Base-by-base conservation (phyloP, 2,329 filamentous ascomycete genomes). In the Claviceps sorghi region DNA sequence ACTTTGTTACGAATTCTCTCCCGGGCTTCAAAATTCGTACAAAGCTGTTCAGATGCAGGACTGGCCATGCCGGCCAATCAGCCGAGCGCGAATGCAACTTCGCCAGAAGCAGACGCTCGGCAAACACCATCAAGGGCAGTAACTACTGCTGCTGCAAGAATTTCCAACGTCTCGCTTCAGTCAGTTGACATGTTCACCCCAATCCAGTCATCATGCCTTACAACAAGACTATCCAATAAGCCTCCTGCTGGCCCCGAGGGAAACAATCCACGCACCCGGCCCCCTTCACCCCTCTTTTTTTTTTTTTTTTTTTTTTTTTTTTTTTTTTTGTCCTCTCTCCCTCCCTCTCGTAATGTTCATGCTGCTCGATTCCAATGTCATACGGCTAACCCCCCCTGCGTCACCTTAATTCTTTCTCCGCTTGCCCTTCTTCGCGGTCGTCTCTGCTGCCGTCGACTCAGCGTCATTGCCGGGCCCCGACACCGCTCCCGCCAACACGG, bases 351-450 rank as follows among this genome's bases (percentile, higher is more conserved):
- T 22, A 21, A 42, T 5, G 5, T 11, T 11, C 40, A 13, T 43
- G 4, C 21, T 42, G n/a, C 17, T 10, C 34, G 4, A 48, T 3
- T 48, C 13, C 30, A 29, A 7, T 21, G 2, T 26, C 17, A 10
- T 38, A 19, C 29, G 13, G 8, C 41, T n/a, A 6, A 10, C 11
- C 1, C n/a, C 5, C 8, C 3, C 19, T 26, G 3, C 32, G 4
- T 36, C 41, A 6, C 7, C 17, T 46, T 32, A 73, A 6, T 62
- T 69, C 64, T 74, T 77, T 55, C 74, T 70, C 58, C 71, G 65
- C 66, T 73, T 75, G 2, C 65, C 69, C 58, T 69, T 69, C 60
- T 69, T 70, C 49, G 64, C 65, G n/a, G 58, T 61, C 1, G 62
- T 57, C 36, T 69, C 63, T 2, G 66, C 63, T 4, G 65, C 62